Evolutionary conservation across 148 eudicot genomes (phyloP), one percentile per base, ranked within the genome.

Genomic region (Salicornia ramosissima): DNA sequence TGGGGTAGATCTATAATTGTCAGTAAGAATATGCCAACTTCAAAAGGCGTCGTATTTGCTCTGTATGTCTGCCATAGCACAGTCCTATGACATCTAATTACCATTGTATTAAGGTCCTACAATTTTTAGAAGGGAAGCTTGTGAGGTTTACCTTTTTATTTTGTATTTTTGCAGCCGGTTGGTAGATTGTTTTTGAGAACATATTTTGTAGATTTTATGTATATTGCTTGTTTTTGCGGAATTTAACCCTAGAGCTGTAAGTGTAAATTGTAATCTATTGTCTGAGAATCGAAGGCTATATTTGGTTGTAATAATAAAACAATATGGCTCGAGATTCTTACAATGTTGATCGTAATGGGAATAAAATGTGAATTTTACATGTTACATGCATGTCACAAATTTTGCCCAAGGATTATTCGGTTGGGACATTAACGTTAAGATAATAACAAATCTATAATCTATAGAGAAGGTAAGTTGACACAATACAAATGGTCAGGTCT

Each of bases 1-100:
- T 68, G 75, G 50, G 36, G 70, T 53, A 14, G 31, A 75, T 75
- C 64, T 75, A 69, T 62, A 29, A 69, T 57, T 31, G 15, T 60
- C 42, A 28, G 54, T 29, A 30, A 69, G 46, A n/a, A 58, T 50
- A 68, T 49, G 62, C 25, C 50, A 8, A 24, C 66, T 57, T 45
- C 47, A 55, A 29, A 40, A 29, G 66, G 42, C 67, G 29, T 71
- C 31, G 46, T 51, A 33, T 56, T 54, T 42, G 26, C 59, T 15
- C 46, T 60, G 39, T 39, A 34, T 67, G 25, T 30, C 63, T 55
- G 18, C 13, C 50, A 24, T 57, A 56, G 26, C 26, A 53, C 57
- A n/a, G n/a, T 33, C 59, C 47, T 46, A n/a, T 31, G 60, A 25
- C 46, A 31, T 25, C 12, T 19, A 5, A 26, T 30, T 34, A 50